phyloP scores from a whole-genome alignment of 768 basidiomycete species.

The Lentinula detonsa region DNA sequence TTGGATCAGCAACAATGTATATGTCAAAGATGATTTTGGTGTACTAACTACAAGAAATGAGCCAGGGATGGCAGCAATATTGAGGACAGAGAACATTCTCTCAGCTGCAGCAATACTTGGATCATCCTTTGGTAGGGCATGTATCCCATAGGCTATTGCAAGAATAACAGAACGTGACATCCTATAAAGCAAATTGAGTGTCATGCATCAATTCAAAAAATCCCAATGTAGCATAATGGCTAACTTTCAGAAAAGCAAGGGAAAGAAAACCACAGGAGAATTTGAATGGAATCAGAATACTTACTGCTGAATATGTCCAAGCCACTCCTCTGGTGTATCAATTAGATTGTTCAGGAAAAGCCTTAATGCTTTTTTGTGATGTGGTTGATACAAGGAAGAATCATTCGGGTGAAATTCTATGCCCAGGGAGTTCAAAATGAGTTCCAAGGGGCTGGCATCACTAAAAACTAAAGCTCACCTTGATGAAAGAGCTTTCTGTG shows the following conservation, averaged over 20 bases:
- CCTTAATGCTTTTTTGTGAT: not conserved
- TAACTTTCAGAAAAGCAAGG: too few species aligned
- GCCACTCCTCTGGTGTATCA: not conserved
- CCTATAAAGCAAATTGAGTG: constrained; percentile 16
- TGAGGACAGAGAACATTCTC: constrained; percentile 26
- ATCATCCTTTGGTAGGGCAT: constrained; percentile 31
- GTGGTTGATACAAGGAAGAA: not conserved
- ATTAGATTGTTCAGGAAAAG: not conserved
- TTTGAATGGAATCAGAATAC: not conserved
- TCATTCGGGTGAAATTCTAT: not conserved
- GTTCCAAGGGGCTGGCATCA: not conserved
- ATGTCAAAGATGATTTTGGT: not conserved
- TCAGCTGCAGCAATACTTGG: constrained; percentile 37
- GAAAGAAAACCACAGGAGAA: not conserved
- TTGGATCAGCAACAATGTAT: too few species aligned
- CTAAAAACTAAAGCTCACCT: not conserved
- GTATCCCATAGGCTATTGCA: constrained; percentile 40
- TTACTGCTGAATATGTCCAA: not conserved
- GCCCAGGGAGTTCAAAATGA: not conserved
- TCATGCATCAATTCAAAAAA: too few species aligned
- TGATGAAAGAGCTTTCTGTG: constrained; percentile 1
- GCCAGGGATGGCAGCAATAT: constrained; percentile 31
- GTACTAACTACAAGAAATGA: constrained; percentile 32
- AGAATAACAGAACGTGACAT: constrained; percentile 34
- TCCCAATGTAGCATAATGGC: too few species aligned